Evolutionary conservation across 495 filamentous ascomycete genomes (phyloP).

Genomic region (Echria macrotheca): DNA sequence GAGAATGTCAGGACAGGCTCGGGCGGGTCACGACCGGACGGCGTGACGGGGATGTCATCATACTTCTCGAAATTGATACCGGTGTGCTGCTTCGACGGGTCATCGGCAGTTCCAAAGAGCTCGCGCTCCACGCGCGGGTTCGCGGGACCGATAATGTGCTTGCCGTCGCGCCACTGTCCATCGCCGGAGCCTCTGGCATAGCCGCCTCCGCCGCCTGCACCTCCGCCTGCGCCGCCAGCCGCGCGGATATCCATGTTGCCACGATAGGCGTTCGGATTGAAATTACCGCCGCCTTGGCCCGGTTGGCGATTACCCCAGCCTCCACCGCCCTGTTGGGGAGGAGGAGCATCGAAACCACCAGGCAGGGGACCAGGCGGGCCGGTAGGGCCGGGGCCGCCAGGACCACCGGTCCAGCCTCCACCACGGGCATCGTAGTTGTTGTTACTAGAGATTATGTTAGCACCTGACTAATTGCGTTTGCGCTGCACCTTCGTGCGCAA

Average conservation of each 20-base stretch:
- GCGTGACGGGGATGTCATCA: constrained; percentile 97
- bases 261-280: constrained; percentile 58
- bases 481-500: not conserved
- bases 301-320: constrained; percentile 12
- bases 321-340: constrained; percentile 16
- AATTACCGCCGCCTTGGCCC: constrained; percentile 25
- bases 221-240: constrained; percentile 53
- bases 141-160: constrained; percentile 83
- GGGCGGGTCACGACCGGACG: constrained; percentile 88
- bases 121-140: constrained; percentile 91
- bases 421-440: constrained; percentile 38
- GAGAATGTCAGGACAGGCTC: constrained; percentile 86
- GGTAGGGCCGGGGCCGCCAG: constrained; percentile 1
- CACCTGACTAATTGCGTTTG: constrained; percentile 10
- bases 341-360: constrained; percentile 22
- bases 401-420: constrained; percentile 3
- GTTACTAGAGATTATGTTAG: constrained; percentile 29
- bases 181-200: constrained; percentile 76
- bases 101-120: constrained; percentile 88
- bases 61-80: constrained; percentile 99
- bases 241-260: constrained; percentile 57
- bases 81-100: constrained; percentile 88
- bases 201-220: constrained; percentile 45
- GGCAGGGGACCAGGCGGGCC: too few species aligned
- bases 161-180: constrained; percentile 93